A percentile compares a stretch with the other conserved stretches of the same genome.
Evolutionary conservation across 495 filamentous ascomycete genomes (phyloP).

Genomic region (Articulospora tetracladia): DNA sequence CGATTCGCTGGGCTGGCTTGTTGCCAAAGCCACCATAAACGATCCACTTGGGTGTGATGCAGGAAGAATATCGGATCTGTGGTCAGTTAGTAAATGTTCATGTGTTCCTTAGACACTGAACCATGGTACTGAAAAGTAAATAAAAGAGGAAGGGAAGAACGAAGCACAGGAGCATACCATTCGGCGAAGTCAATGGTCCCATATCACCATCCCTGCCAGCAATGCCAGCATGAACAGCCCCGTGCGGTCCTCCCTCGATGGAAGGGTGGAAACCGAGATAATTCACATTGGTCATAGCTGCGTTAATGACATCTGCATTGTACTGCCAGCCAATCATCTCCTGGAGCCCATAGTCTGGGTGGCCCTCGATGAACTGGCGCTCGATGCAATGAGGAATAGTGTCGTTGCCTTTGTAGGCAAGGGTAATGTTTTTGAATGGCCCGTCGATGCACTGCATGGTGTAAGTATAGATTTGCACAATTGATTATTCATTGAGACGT

Average conservation of each 20-base stretch:
- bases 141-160: neutral
- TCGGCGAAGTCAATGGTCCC: slow-evolving; percentile 12
- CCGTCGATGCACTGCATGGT: slow-evolving; percentile 20
- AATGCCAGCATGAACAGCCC: slow-evolving; percentile 18
- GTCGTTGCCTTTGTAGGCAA: slow-evolving; percentile 7
- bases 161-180: slow-evolving; percentile 18
- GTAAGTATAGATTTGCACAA: neutral
- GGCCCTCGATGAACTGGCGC: slow-evolving; percentile 12
- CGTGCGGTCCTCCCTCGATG: slow-evolving; percentile 14
- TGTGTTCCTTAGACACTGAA: no score
- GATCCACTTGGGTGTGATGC: slow-evolving; percentile 54
- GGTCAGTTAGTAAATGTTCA: neutral
- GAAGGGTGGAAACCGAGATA: slow-evolving; percentile 13
- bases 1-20: slow-evolving; percentile 33
- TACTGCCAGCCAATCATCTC: neutral
- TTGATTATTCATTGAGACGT: neutral
- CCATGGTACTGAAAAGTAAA: neutral
- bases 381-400: slow-evolving; percentile 22
- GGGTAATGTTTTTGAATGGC: slow-evolving; percentile 20
- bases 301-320: slow-evolving; percentile 6
- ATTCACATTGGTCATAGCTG: neutral
- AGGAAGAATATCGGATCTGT: slow-evolving; percentile 54
- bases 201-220: slow-evolving; percentile 20
- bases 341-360: neutral
- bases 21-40: slow-evolving; percentile 58